Percentiles rank a stretch among this genome's conserved stretches.
These are phyloP conservation scores for Prunus fruticosa DNA, from an alignment of 306 rosid species.

Conservation along the genomic window DNA sequence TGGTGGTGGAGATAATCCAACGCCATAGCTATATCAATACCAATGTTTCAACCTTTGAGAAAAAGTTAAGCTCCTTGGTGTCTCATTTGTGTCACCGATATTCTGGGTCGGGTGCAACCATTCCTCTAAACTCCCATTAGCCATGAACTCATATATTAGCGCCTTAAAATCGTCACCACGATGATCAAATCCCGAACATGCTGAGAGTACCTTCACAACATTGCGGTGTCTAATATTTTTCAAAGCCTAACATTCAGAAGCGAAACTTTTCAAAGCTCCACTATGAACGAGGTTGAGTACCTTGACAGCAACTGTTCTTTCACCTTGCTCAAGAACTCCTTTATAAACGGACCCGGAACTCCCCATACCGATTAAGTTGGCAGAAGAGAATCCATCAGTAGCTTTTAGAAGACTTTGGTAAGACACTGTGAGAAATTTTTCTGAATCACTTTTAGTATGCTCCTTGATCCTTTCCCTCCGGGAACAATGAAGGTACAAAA, in stretches of 20 bases:
- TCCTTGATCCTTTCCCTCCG: too few relatives aligned
- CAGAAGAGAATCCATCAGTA: too few relatives aligned
- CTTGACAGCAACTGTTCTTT: slow-evolving; percentile 27
- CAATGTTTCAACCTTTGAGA: slow-evolving; percentile 22
- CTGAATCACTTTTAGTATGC: too few relatives aligned
- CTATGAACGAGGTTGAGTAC: slow-evolving; percentile 37
- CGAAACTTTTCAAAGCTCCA: slow-evolving; percentile 42
- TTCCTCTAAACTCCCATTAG: slow-evolving; percentile 28
- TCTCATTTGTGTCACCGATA: not conserved
- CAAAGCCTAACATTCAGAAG: slow-evolving; percentile 29
- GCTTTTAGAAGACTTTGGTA: too few relatives aligned
- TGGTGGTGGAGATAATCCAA: slow-evolving; percentile 32
- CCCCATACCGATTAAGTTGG: too few relatives aligned
- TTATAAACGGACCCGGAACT: too few relatives aligned
- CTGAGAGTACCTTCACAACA: slow-evolving; percentile 15
- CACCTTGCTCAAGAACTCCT: slow-evolving; percentile 1
- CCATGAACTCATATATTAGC: slow-evolving; percentile 26
- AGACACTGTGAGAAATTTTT: too few relatives aligned
- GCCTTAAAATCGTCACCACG: slow-evolving; percentile 37
- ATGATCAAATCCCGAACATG: slow-evolving; percentile 17
- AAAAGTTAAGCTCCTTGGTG: slow-evolving; percentile 19
- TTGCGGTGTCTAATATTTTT: slow-evolving; percentile 2
- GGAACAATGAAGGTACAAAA: too few relatives aligned
- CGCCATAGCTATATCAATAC: fast-evolving
- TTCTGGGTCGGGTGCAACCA: slow-evolving; percentile 15